A percentile compares a stretch with the other conserved stretches of the same genome.
Evolutionary conservation across 192 early-diverging fungal species (phyloP).

Genomic region (Endogone sp.): DNA sequence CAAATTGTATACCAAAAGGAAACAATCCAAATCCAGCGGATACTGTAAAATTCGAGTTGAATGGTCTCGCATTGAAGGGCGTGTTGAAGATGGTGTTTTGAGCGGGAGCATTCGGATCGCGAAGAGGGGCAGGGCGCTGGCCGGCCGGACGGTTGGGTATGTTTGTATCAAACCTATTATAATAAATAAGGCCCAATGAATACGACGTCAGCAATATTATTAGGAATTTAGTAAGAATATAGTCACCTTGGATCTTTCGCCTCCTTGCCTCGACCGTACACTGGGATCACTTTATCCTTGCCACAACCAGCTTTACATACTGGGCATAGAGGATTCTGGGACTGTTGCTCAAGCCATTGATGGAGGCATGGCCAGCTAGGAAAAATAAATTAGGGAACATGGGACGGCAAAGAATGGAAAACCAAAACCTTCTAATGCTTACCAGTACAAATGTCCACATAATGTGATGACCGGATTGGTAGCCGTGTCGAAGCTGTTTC

Average conservation of each 20-base stretch:
- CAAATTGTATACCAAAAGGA: conserved; percentile 64
- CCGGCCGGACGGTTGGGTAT: conserved; percentile 75
- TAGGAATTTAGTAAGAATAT: no score
- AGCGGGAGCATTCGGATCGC: conserved; percentile 47
- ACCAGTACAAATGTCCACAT: conserved; percentile 80
- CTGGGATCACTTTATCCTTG: conserved; percentile 78
- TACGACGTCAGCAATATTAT: no score
- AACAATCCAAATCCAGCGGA: conserved; percentile 67
- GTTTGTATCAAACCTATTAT: conserved; percentile 19
- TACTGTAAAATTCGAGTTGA: conserved; percentile 56
- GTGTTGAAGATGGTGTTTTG: conserved; percentile 43
- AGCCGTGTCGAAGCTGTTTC: conserved; percentile 67
- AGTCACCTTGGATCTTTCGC: conserved; percentile 67
- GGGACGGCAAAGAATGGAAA: background rate
- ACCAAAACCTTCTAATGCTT: conserved; percentile 4
- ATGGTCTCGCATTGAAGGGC: conserved; percentile 46
- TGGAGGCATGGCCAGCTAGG: conserved; percentile 63
- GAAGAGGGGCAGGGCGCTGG: conserved; percentile 66
- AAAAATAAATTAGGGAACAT: background rate
- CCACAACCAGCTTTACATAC: conserved; percentile 85
- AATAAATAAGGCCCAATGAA: background rate
- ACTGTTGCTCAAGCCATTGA: conserved; percentile 71
- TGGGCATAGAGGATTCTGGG: conserved; percentile 70
- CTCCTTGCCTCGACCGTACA: conserved; percentile 77
- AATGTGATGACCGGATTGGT: conserved; percentile 70